phyloP scores from a whole-genome alignment of 441 rosid species.

The Monsonia emarginata region DNA sequence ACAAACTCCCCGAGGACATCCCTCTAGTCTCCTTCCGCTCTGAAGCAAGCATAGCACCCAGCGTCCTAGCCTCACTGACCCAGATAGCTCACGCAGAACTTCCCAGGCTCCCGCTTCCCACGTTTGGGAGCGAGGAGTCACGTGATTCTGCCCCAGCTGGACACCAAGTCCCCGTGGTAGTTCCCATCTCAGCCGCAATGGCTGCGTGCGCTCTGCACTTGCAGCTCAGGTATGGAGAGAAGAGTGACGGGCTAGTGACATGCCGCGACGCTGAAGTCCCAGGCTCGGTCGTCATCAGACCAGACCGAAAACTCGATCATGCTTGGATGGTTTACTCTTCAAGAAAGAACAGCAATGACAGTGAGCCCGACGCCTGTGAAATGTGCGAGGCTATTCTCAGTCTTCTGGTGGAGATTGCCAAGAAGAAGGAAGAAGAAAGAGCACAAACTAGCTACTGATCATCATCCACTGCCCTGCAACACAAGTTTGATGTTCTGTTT shows the following conservation, averaged over 20 bases:
- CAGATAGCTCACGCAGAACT: conserved; percentile 88
- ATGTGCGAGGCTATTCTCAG: conserved; percentile 83
- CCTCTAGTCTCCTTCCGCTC: conserved; percentile 81
- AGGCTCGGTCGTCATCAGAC: conserved; percentile 71
- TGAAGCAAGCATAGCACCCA: conserved; percentile 58
- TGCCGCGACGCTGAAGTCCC: conserved; percentile 91
- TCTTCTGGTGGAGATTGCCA: conserved; percentile 65
- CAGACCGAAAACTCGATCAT: conserved; percentile 71
- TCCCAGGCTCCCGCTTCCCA: conserved; percentile 24
- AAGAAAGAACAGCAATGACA: conserved; percentile 34
- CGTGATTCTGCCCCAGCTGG: conserved; percentile 21
- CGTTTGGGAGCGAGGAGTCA: background rate
- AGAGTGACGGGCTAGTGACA: conserved; percentile 83
- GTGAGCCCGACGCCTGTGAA: conserved; percentile 71
- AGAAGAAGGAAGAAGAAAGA: conserved; percentile 27
- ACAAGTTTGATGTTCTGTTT: no score
- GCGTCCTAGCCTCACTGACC: conserved; percentile 68
- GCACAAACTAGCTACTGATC: background rate
- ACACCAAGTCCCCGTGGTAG: conserved; percentile 65
- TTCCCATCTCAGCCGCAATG: conserved; percentile 94
- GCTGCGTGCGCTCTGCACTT: conserved; percentile 91
- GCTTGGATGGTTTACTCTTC: conserved; percentile 97
- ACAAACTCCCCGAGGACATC: conserved; percentile 64
- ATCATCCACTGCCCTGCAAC: background rate
- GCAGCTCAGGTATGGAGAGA: conserved; percentile 69